Evolutionary conservation across 108 stramenopile species (phyloP), one percentile per base, ranked within the genome.

Genomic region (Nitzschia sp.): DNA sequence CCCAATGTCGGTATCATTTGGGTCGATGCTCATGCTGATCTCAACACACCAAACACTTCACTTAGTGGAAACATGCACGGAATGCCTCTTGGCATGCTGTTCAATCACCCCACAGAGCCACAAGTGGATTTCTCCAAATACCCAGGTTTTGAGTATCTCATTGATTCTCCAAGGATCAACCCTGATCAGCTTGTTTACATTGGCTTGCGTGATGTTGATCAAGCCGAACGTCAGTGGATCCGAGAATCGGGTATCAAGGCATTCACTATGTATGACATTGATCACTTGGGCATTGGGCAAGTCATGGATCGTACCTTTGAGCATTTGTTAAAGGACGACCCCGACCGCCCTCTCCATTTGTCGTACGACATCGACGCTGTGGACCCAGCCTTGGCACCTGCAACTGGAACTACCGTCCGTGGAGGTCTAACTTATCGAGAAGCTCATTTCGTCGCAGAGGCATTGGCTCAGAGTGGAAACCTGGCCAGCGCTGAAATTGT

Each of bases 1-100:
- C 98, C 97, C 1, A 71, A 97, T 40, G 89, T 95, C n/a, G 90
- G 95, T 14, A 83, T 99, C 34, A 83, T 99, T 57, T 99, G 99
- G 99, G 94, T 98, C 10, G 99, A 99, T 80, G 99, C 99, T 0
- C 99, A 99, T 82, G 99, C 97, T 29, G 99, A 99, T 87, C 79
- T 98, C 57, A 98, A 99, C 79, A 97, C 95, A 0, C 99, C 98
- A 0, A 62, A 64, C 53, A 83, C 82, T 0, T 88, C 89, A 9
- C 91, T 83, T 44, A 92, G 92, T 63, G 99, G 99, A n/a, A 98
- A 98, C 65, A 92, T 98, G 92, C 99, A 99, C 69, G 99, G 99
- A 11, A 99, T 99, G 99, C 98, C 98, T 7, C 34, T 99, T 26
- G 96, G 94, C 8, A 65, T 99, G 60, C 73, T 97, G 69, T 88